Evolutionary conservation across 106 monocot genomes (phyloP).

Genomic region (Dendrobium catenatum): DNA sequence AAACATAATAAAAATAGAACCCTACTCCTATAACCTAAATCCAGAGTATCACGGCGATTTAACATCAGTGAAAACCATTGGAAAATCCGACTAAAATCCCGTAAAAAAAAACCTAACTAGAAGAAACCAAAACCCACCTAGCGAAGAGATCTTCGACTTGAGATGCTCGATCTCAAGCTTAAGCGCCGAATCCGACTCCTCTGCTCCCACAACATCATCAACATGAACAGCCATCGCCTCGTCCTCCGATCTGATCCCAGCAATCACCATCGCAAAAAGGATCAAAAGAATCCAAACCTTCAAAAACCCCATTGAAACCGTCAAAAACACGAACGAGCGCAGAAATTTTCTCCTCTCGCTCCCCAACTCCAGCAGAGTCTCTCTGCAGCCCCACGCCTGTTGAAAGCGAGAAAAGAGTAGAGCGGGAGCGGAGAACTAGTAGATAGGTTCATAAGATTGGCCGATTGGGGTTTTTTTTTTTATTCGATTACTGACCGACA

Average conservation of each 20-base stretch:
- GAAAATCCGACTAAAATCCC: background rate
- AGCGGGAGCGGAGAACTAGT: background rate
- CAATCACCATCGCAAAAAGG: conserved; percentile 13
- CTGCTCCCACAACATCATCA: background rate
- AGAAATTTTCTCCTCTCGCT: no score
- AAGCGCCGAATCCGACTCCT: conserved; percentile 14
- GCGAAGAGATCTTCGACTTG: conserved; percentile 19
- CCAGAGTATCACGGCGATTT: background rate
- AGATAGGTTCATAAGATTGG: background rate
- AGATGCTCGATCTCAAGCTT: conserved; percentile 39
- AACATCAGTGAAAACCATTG: background rate
- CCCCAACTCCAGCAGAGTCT: no score
- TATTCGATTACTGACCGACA: background rate
- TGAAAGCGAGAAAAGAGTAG: no score
- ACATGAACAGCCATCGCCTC: conserved; percentile 14
- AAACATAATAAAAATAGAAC: background rate
- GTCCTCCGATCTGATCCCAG: conserved; percentile 16
- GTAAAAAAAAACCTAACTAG: background rate
- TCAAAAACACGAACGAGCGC: no score
- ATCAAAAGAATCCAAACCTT: conserved; percentile 19
- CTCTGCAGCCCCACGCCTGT: no score
- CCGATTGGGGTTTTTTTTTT: background rate
- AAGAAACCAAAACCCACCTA: conserved; percentile 12
- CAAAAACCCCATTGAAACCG: conserved; percentile 21
- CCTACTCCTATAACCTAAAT: no score